phyloP scores from a whole-genome alignment of 495 filamentous ascomycete species.

The Aspergillus kassunensis region DNA sequence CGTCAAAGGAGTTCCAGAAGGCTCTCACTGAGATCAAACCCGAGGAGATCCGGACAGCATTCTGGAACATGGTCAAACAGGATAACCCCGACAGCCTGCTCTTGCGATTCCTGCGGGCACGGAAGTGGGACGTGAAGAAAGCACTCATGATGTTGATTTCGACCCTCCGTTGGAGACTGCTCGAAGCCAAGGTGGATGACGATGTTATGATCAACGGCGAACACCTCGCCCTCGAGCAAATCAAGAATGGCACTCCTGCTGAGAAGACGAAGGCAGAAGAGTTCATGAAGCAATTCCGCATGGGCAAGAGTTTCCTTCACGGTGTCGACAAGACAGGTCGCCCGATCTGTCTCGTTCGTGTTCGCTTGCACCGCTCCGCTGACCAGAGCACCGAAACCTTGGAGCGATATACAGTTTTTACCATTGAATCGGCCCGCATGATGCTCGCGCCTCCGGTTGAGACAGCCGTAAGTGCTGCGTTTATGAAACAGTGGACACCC shows the following conservation, averaged over 20 bases:
- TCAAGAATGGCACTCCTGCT: slow-evolving; percentile 49
- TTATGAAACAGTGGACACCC: background rate
- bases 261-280: slow-evolving; percentile 69
- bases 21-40: slow-evolving; percentile 71
- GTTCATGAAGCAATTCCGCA: slow-evolving; percentile 76
- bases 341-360: slow-evolving; percentile 84
- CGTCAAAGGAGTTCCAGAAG: slow-evolving; percentile 79
- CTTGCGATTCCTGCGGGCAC: slow-evolving; percentile 82
- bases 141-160: slow-evolving; percentile 92
- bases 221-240: slow-evolving; percentile 54
- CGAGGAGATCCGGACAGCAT: slow-evolving; percentile 71
- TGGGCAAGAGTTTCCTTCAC: slow-evolving; percentile 95
- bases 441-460: slow-evolving; percentile 77
- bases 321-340: slow-evolving; percentile 80
- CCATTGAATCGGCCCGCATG: slow-evolving; percentile 88
- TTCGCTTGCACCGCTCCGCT: slow-evolving; percentile 70
- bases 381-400: slow-evolving; percentile 78
- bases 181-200: slow-evolving; percentile 79
- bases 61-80: slow-evolving; percentile 96
- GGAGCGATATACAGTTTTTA: slow-evolving; percentile 87
- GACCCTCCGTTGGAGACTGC: slow-evolving; percentile 85
- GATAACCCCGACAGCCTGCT: slow-evolving; percentile 89
- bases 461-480: slow-evolving; percentile 68
- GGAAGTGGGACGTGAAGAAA: slow-evolving; percentile 95
- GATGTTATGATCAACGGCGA: slow-evolving; percentile 84